phyloP scores from a whole-genome alignment of 139 green algal species.

The Ulvella scutata region DNA sequence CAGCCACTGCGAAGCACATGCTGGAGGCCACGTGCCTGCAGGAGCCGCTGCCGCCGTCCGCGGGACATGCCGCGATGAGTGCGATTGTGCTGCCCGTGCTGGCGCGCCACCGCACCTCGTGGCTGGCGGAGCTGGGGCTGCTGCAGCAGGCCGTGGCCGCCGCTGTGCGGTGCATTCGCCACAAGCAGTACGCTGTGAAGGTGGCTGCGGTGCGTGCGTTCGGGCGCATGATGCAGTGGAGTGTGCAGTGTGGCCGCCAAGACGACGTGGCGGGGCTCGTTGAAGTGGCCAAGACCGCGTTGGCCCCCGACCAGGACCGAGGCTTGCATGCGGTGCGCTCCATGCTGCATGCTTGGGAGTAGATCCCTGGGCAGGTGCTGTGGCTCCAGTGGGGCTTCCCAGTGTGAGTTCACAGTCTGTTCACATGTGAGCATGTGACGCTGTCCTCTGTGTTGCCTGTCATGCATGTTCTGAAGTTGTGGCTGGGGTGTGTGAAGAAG shows the following conservation, averaged over 20 bases:
- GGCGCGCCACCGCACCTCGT: background rate
- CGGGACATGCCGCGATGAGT: background rate
- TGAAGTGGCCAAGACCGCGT: slow-evolving; percentile 28
- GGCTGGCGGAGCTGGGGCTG: slow-evolving; percentile 18
- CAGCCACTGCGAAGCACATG: background rate
- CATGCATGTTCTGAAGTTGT: slow-evolving; percentile 27
- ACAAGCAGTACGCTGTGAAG: slow-evolving; percentile 30
- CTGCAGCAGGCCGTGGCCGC: slow-evolving; percentile 4
- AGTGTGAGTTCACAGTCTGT: too few species aligned
- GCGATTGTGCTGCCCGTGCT: slow-evolving; percentile 14
- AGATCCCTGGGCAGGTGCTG: slow-evolving; percentile 14
- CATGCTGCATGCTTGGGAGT: slow-evolving; percentile 33
- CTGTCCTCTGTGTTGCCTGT: slow-evolving; percentile 36
- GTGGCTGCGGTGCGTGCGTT: slow-evolving; percentile 32
- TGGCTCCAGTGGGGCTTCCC: slow-evolving; percentile 27
- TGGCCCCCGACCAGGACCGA: slow-evolving; percentile 49
- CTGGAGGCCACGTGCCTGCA: slow-evolving; percentile 24
- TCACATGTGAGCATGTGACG: too few species aligned
- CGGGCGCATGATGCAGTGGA: slow-evolving; percentile 16
- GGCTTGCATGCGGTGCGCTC: slow-evolving; percentile 53
- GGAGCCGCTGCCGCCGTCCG: background rate
- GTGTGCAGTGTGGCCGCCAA: background rate
- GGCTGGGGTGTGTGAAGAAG: background rate
- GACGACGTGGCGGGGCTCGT: slow-evolving; percentile 13
- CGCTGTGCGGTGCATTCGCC: slow-evolving; percentile 11